Base-by-base conservation (phyloP, 352 stramenopile species). In the Globisporangium parvum region DNA sequence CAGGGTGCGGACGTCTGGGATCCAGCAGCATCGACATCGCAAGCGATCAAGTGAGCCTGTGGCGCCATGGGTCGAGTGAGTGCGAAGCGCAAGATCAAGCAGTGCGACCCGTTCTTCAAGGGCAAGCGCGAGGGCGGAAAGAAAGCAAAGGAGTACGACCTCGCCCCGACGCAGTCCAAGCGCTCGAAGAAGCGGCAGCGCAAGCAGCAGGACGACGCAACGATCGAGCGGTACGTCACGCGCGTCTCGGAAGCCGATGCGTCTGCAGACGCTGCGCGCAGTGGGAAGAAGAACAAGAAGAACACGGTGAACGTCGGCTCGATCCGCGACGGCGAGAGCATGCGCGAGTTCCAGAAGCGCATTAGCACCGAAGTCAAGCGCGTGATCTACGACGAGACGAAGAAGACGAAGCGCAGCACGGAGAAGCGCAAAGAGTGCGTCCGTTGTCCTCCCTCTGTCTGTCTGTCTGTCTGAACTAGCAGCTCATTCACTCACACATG, bases 51-150 rank as follows among this genome's bases (percentile, higher is more conserved):
- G 17, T 18, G 23, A 15, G 48, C 20, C 28, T 1, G 17, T 26
- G 2, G 1, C n/a, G 37, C 2, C 50, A 91, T 91, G 84, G 83
- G 80, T 1, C 79, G 80, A 31, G 70, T 93, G 45, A 69, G 62
- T 37, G 69, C 68, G 45, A 93, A 93, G 73, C 79, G 80, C 62
- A 93, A 93, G 72, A 67, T 93, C 47, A 93, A 93, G 75, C 69
- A 85, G 57, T 89, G 79, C 70, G 84, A 93, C 54, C 84, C 84
- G 60, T 91, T 91, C 73, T 93, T 91, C 64, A 91, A 91, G 65
- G 84, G 80, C 31, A 85, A 77, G 62, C 76, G 80, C 44, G 70
- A 81, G 18, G 81, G 74, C 60, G 81, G 79, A 41, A 87, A 88
- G 66, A 88, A 90, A 60, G 54, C 65, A 4, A 84, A 82, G 70